Conservation (phyloP, 345 rosid species). For the Hibiscus syriacus region DNA sequence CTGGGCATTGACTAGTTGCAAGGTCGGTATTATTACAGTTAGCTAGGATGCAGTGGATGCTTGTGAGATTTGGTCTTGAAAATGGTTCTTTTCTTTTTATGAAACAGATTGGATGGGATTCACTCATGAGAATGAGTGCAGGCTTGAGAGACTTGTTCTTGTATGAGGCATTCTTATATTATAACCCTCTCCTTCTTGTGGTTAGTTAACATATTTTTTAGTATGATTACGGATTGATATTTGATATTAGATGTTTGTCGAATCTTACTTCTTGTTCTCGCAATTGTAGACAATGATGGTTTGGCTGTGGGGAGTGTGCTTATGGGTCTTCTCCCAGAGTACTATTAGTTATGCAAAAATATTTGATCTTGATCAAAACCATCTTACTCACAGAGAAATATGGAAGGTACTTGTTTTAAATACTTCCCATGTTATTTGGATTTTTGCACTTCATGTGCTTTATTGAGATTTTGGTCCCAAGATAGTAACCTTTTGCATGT, state of each 20-base stretch:
- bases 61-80: neutral
- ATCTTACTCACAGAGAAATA: slow-evolving; percentile 78
- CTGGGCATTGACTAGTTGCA: slow-evolving; percentile 88
- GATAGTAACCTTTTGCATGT: neutral
- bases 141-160: slow-evolving; percentile 75
- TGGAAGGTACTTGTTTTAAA: slow-evolving; percentile 64
- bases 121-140: slow-evolving; percentile 90
- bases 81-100: neutral
- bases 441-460: neutral
- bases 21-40: slow-evolving; percentile 38
- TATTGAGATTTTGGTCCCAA: slow-evolving; percentile 1
- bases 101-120: slow-evolving; percentile 82
- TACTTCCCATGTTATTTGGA: neutral
- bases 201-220: slow-evolving; percentile 35
- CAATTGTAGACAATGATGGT: slow-evolving; percentile 61
- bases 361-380: slow-evolving; percentile 79
- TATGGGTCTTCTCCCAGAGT: slow-evolving; percentile 83
- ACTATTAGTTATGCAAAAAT: slow-evolving; percentile 70
- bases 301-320: slow-evolving; percentile 80
- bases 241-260: neutral
- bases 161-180: slow-evolving; percentile 87
- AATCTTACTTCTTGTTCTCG: slow-evolving; percentile 5
- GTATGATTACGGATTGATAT: neutral
- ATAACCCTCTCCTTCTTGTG: slow-evolving; percentile 93
- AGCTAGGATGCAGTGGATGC: neutral